A percentile compares a stretch with the other conserved stretches of the same genome.
Evolutionary conservation across 1,139 yeast genomes (phyloP).

Genomic region (Meyerozyma athensensis): DNA sequence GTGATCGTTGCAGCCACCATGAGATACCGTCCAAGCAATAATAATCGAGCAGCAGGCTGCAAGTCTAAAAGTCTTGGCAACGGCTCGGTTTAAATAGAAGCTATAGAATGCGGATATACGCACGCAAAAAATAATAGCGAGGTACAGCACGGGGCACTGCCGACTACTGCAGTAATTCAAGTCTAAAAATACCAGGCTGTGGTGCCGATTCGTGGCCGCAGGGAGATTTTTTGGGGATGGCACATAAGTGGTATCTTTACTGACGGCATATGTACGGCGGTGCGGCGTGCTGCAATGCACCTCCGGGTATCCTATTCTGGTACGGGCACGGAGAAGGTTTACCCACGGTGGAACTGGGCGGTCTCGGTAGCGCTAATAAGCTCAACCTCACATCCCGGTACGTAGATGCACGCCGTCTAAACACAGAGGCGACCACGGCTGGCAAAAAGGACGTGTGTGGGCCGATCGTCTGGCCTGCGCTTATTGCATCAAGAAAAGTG

Average conservation of each 20-base stretch:
- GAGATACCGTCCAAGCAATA: too few species aligned
- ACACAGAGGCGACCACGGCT: too few species aligned
- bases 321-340: too few species aligned
- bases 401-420: too few species aligned
- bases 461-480: too few species aligned
- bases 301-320: neutral
- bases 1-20: conserved; percentile 1
- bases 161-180: neutral
- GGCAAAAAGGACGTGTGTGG: too few species aligned
- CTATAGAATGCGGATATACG: neutral
- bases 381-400: too few species aligned
- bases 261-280: neutral
- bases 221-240: neutral
- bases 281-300: neutral
- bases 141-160: conserved; percentile 1
- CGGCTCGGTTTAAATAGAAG: neutral
- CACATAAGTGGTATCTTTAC: neutral
- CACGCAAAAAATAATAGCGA: neutral
- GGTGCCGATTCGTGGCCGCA: neutral
- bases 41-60: too few species aligned
- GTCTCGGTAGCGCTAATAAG: too few species aligned
- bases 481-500: too few species aligned
- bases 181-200: conserved; percentile 1
- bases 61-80: conserved; percentile 1
- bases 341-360: too few species aligned